Evolutionary conservation across 2,329 filamentous ascomycete genomes (phyloP).

Genomic region (Rutstroemia sp.): DNA sequence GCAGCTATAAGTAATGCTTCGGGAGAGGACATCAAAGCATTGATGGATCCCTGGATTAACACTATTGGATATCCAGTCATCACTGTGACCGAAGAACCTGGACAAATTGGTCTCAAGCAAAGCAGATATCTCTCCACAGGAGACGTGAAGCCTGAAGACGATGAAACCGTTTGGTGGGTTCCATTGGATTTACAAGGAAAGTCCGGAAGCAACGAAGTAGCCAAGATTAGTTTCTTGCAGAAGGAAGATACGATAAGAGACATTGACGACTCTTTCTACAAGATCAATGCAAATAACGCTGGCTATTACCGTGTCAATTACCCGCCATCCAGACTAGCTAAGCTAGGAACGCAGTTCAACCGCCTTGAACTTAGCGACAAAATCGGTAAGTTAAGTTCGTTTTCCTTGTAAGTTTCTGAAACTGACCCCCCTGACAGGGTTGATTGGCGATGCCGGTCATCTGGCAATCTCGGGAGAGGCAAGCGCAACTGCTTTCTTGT

Average conservation of each 20-base stretch:
- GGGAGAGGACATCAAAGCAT: constrained; percentile 72
- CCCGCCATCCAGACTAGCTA: constrained; percentile 49
- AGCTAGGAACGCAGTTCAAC: constrained; percentile 70
- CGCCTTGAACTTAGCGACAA: constrained; percentile 80
- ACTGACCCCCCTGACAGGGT: constrained; percentile 26
- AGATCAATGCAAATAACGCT: constrained; percentile 64
- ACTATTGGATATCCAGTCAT: constrained; percentile 93
- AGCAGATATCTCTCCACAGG: constrained; percentile 86
- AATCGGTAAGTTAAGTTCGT: constrained; percentile 51
- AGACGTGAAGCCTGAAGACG: constrained; percentile 84
- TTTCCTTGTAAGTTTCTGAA: not conserved
- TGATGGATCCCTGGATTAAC: constrained; percentile 94
- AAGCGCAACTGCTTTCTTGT: constrained; percentile 72
- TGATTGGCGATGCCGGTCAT: constrained; percentile 83
- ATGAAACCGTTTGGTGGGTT: constrained; percentile 92
- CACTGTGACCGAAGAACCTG: constrained; percentile 75
- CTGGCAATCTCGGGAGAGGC: constrained; percentile 82
- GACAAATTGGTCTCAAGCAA: constrained; percentile 76
- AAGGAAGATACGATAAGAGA: constrained; percentile 72
- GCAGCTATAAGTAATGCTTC: constrained; percentile 79
- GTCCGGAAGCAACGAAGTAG: constrained; percentile 51
- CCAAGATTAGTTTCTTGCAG: constrained; percentile 60
- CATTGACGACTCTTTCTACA: constrained; percentile 78
- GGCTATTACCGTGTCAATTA: constrained; percentile 84
- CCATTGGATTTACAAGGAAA: constrained; percentile 81